Conservation (phyloP, 305 asterid genomes). For the Euphrasia arctica region DNA sequence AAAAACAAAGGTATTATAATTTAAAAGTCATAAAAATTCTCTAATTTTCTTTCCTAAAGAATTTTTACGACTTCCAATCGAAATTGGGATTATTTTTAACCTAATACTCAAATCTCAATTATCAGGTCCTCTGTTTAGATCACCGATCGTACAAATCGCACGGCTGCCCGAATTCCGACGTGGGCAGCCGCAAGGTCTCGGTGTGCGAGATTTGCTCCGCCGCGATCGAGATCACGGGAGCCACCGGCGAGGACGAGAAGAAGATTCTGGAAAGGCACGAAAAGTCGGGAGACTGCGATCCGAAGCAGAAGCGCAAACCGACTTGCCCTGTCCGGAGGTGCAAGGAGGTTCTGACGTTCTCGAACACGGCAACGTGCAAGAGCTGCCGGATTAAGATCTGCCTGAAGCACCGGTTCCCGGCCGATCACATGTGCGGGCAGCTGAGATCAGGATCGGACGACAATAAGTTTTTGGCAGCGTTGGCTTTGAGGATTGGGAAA, state of each 20-base stretch:
- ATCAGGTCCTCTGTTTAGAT: slow-evolving; percentile 60
- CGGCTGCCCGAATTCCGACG: slow-evolving; percentile 63
- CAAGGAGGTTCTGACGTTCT: slow-evolving; percentile 67
- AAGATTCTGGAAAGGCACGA: slow-evolving; percentile 50
- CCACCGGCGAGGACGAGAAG: slow-evolving; percentile 54
- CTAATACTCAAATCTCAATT: neutral
- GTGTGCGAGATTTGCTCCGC: slow-evolving; percentile 66
- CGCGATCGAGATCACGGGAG: slow-evolving; percentile 58
- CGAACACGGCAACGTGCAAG: slow-evolving; percentile 70
- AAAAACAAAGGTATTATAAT: too few relatives aligned
- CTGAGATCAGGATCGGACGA: slow-evolving; percentile 21
- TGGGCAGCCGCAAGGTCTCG: slow-evolving; percentile 59
- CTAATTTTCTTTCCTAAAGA: too few relatives aligned
- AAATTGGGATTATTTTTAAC: too few relatives aligned
- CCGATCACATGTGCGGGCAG: slow-evolving; percentile 59
- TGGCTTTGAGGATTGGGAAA: slow-evolving; percentile 51
- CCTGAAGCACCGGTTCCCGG: slow-evolving; percentile 77
- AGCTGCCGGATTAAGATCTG: slow-evolving; percentile 57
- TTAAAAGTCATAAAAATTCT: too few relatives aligned
- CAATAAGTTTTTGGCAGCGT: slow-evolving; percentile 42
- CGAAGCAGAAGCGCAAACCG: slow-evolving; percentile 65
- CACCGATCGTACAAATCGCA: slow-evolving; percentile 78
- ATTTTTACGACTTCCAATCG: too few relatives aligned
- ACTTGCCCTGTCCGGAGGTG: slow-evolving; percentile 68
- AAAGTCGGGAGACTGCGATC: slow-evolving; percentile 71